Evolutionary conservation across 805 yeast species (phyloP), one percentile per base, ranked within the genome.

Genomic region (Teunomyces cretensis): DNA sequence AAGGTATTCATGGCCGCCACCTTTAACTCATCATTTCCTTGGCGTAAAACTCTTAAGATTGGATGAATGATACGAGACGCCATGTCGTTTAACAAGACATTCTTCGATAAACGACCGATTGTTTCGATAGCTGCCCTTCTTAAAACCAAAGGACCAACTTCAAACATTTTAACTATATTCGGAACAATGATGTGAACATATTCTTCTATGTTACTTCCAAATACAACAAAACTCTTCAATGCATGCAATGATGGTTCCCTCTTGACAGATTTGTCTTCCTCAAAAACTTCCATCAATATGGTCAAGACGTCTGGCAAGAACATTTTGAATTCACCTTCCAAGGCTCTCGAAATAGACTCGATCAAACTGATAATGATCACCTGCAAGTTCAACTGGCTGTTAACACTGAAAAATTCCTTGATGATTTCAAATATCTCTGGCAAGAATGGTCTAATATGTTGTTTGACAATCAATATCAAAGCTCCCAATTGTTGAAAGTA

Each of bases 61-160:
- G 97, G 92, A 54, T 92, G 97, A 22, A 94, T 80, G 41, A 94
- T 86, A 50, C 97, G 74, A 1, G 97, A 86, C 0, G 96, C 84
- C 88, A 90, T 85, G 53, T 92, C 98, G 45, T 81, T 82, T 44
- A 94, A 68, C 48, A 81, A 78, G 3, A 92, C 84, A 31, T 74
- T 78, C 53, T 81, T 83, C 1, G 96, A 82, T 22, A 94, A 64
- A 55, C 86, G 85, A 0, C 97, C 96, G 35, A 94, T 72, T 0
- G 96, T 82, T 39, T 84, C 84, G 45, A 94, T 83, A 0, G 97
- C 90, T 36, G 87, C 82, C 46, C 76, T 78, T 45, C 88, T 72
- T 28, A 92, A 73, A 12, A 70, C 68, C 1, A 81, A 68, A 0
- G 90, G 83, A 0, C 81, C 75, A 49, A 70, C 79, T 58, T 94